These are phyloP conservation scores for Gillenia trifoliata DNA, from an alignment of 306 rosid species.

Conservation along the genomic window DNA sequence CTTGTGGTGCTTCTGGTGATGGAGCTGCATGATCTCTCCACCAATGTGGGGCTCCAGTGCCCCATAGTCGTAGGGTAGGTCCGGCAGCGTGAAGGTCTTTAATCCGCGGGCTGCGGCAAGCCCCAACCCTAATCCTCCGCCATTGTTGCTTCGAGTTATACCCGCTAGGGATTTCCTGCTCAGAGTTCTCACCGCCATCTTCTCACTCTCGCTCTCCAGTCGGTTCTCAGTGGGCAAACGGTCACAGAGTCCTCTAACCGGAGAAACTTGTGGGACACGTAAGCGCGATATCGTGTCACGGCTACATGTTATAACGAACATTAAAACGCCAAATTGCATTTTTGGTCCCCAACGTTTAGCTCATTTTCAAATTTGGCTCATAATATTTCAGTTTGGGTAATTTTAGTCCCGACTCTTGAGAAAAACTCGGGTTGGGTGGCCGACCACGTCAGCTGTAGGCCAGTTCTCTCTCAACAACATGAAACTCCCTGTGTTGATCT, in stretches of 20 bases:
- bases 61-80: conserved; percentile 72
- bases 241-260: background rate
- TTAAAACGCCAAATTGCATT: background rate
- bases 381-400: no score
- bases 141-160: background rate
- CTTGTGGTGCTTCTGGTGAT: conserved; percentile 87
- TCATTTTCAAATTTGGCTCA: no score
- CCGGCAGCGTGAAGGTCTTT: conserved; percentile 56
- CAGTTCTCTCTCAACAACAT: no score
- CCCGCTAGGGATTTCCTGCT: conserved; percentile 14
- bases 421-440: no score
- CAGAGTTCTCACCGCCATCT: conserved; percentile 20
- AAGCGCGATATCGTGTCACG: background rate
- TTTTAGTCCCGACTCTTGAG: no score
- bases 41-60: conserved; percentile 76
- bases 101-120: conserved; percentile 27
- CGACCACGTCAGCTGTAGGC: no score
- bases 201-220: background rate
- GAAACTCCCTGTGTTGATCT: no score
- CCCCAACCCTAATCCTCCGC: conserved; percentile 15
- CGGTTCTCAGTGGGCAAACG: background rate
- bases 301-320: background rate
- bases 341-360: no score
- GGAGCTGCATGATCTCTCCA: conserved; percentile 80
- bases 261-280: background rate